Conservation (phyloP, 345 rosid genomes). For the Gossypium mustelinum region DNA sequence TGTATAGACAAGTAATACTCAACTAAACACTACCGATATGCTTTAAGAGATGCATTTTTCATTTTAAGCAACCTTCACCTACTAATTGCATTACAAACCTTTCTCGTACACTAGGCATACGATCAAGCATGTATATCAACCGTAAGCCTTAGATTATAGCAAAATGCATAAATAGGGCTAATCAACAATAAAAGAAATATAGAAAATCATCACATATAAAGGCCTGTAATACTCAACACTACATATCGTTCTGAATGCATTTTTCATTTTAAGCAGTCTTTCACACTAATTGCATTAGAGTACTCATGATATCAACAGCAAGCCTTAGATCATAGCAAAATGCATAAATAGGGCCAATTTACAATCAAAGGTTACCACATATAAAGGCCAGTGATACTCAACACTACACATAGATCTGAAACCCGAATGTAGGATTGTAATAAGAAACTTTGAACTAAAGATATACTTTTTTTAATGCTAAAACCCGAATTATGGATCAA, state of each 20-base stretch:
- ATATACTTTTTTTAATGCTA: too few relatives aligned
- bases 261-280: too few relatives aligned
- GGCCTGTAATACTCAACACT: too few relatives aligned
- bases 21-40: background rate
- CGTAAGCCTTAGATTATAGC: background rate
- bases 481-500: too few relatives aligned
- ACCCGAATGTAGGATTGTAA: too few relatives aligned
- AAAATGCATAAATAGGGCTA: background rate
- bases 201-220: background rate
- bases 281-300: too few relatives aligned
- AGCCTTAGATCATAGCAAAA: background rate
- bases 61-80: background rate
- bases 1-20: background rate
- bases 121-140: background rate
- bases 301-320: background rate
- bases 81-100: background rate
- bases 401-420: background rate
- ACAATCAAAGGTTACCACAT: background rate
- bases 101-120: background rate
- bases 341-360: background rate
- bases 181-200: background rate
- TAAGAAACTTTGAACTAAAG: too few relatives aligned
- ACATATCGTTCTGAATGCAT: too few relatives aligned
- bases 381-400: background rate
- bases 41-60: background rate